Conservation (phyloP, 2,329 filamentous ascomycete species). For the Exophiala aquamarina region DNA sequence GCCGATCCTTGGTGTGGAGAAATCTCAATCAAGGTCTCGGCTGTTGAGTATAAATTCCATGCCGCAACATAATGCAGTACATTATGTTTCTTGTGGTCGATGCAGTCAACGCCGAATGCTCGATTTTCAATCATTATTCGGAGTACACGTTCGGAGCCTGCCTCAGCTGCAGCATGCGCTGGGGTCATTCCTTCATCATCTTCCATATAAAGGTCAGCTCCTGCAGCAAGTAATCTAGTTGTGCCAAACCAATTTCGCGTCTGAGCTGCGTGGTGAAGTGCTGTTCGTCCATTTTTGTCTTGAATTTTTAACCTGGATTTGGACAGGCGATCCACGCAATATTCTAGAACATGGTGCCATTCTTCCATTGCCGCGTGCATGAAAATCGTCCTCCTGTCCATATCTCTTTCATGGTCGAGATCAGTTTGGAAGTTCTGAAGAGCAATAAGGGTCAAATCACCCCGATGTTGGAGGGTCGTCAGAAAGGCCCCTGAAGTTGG, state of each 20-base stretch:
- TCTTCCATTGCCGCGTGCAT: slow-evolving; percentile 4
- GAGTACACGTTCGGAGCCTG: slow-evolving; percentile 9
- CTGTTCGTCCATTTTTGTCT: slow-evolving; percentile 6
- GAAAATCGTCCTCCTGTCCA: not conserved
- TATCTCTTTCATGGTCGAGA: not conserved
- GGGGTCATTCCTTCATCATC: slow-evolving; percentile 1
- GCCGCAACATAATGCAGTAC: slow-evolving; percentile 7
- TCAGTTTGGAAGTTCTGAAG: not conserved
- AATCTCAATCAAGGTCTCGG: not conserved
- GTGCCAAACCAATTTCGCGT: slow-evolving; percentile 7
- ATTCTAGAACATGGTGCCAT: slow-evolving; percentile 7
- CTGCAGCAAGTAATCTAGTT: slow-evolving; percentile 1
- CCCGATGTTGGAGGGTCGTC: not conserved
- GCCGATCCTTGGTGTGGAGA: not conserved
- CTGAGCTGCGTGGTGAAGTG: slow-evolving; percentile 2
- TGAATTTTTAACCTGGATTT: slow-evolving; percentile 3
- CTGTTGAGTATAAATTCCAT: slow-evolving; percentile 2
- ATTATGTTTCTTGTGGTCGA: slow-evolving; percentile 4
- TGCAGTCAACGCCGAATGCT: not conserved
- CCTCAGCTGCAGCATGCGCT: slow-evolving; percentile 5
- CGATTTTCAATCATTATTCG: slow-evolving; percentile 2
- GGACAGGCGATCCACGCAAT: not conserved
- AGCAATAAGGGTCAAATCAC: not conserved
- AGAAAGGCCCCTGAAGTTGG: not conserved
- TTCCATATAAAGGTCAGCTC: slow-evolving; percentile 2